Evolutionary conservation across 2,329 filamentous ascomycete species (phyloP).

Genomic region (Ascochyta clinopodiicola): DNA sequence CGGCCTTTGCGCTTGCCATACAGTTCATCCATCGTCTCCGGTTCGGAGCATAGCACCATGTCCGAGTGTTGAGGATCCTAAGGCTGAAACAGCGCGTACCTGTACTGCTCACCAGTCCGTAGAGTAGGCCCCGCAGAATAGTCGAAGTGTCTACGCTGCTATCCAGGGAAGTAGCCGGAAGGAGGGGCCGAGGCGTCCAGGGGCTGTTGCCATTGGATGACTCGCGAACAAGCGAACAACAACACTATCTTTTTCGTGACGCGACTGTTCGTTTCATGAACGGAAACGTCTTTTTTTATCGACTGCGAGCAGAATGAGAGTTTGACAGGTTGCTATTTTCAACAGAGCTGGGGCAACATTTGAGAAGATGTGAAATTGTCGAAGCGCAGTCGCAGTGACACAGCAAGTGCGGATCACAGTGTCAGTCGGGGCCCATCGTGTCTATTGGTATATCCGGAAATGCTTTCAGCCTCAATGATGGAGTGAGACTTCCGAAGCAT

Average conservation of each 20-base stretch:
- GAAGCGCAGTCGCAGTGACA: conserved; percentile 1
- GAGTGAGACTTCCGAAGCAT: not conserved
- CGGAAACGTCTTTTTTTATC: conserved; percentile 23
- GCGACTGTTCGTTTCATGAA: conserved; percentile 23
- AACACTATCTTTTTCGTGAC: conserved; percentile 26
- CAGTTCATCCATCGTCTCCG: conserved; percentile 36
- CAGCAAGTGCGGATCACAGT: conserved; percentile 1
- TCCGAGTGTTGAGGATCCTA: conserved; percentile 35
- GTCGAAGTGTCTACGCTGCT: conserved; percentile 29
- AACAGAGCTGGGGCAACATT: not conserved
- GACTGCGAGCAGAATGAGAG: conserved; percentile 5
- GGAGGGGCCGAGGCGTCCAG: conserved; percentile 39
- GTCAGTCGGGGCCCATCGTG: not conserved
- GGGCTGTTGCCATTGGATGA: conserved; percentile 25
- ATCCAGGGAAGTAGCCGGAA: conserved; percentile 21
- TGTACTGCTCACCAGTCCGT: conserved; percentile 34
- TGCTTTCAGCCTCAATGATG: conserved; percentile 1
- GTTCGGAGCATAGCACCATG: conserved; percentile 34
- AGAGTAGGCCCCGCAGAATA: conserved; percentile 38
- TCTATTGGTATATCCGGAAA: conserved; percentile 1
- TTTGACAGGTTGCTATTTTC: conserved; percentile 14
- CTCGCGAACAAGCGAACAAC: conserved; percentile 19
- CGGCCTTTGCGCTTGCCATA: conserved; percentile 25
- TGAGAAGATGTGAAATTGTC: not conserved
- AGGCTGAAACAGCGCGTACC: conserved; percentile 36